A percentile compares a stretch with the other conserved stretches of the same genome.
phyloP scores from a whole-genome alignment of 2,329 filamentous ascomycete genomes.

The Clonostachys chloroleuca region DNA sequence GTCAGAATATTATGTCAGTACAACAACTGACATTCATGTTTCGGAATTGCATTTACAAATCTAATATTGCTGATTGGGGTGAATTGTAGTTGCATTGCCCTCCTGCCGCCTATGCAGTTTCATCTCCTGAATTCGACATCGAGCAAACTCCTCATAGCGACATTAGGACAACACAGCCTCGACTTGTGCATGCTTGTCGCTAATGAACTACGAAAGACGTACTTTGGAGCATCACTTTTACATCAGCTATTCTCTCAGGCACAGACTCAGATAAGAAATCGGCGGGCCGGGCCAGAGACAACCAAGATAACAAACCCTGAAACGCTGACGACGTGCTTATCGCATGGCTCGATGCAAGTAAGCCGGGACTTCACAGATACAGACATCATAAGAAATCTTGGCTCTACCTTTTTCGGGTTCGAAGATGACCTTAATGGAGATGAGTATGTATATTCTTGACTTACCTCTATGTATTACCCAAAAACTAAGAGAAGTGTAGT shows the following conservation, averaged over 20 bases:
- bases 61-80: not conserved
- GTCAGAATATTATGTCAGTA: not conserved
- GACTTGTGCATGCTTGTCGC: not conserved
- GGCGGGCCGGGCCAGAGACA: no score
- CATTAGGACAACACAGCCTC: not conserved
- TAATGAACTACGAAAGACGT: not conserved
- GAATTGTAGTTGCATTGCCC: not conserved
- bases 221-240: not conserved
- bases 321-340: no score
- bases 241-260: not conserved
- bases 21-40: not conserved
- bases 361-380: no score
- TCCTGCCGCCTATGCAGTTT: not conserved
- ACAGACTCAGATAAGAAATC: not conserved
- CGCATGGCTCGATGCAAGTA: no score
- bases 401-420: no score
- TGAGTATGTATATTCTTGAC: no score
- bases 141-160: not conserved
- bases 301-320: no score
- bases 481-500: no score
- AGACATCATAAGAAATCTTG: no score
- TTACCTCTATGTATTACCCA: no score
- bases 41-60: not conserved
- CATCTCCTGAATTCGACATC: slow-evolving; percentile 1
- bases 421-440: no score